phyloP scores from a whole-genome alignment of 805 yeast species.

The Lachancea dasiensis region DNA sequence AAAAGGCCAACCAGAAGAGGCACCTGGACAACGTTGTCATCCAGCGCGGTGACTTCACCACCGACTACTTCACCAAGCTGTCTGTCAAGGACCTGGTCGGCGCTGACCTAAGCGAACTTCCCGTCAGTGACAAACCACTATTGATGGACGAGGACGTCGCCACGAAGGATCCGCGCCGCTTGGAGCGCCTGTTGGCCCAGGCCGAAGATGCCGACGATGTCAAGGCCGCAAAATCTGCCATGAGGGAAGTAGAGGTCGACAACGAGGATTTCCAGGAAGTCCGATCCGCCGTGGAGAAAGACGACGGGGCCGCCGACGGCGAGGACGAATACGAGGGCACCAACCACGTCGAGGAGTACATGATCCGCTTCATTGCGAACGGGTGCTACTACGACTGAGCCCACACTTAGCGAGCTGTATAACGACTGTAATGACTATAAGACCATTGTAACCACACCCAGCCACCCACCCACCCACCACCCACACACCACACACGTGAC shows the following conservation, averaged over 20 bases:
- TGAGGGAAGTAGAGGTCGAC: slow-evolving; percentile 80
- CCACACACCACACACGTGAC: neutral
- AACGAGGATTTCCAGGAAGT: slow-evolving; percentile 74
- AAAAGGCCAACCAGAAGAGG: slow-evolving; percentile 91
- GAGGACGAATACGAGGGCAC: slow-evolving; percentile 44
- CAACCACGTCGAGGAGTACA: slow-evolving; percentile 91
- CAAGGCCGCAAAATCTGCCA: slow-evolving; percentile 82
- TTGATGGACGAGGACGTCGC: slow-evolving; percentile 29
- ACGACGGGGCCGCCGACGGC: slow-evolving; percentile 10
- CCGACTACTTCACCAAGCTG: slow-evolving; percentile 86
- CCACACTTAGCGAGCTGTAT: no score
- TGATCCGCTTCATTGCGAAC: slow-evolving; percentile 84
- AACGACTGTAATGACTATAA: no score
- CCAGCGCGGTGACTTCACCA: slow-evolving; percentile 97
- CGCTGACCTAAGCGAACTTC: slow-evolving; percentile 30
- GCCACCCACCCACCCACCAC: slow-evolving; percentile 2
- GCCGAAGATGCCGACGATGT: slow-evolving; percentile 94
- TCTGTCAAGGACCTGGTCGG: slow-evolving; percentile 84
- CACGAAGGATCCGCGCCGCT: slow-evolving; percentile 34
- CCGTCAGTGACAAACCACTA: slow-evolving; percentile 37
- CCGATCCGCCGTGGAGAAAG: slow-evolving; percentile 5
- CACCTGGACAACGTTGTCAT: slow-evolving; percentile 91
- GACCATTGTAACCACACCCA: neutral
- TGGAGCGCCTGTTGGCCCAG: slow-evolving; percentile 68
- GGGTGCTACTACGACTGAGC: slow-evolving; percentile 50